A percentile compares a stretch with the other conserved stretches of the same genome.
Evolutionary conservation across 1,284 basidiomycete genomes (phyloP).

Genomic region (Wallemia ichthyophaga): DNA sequence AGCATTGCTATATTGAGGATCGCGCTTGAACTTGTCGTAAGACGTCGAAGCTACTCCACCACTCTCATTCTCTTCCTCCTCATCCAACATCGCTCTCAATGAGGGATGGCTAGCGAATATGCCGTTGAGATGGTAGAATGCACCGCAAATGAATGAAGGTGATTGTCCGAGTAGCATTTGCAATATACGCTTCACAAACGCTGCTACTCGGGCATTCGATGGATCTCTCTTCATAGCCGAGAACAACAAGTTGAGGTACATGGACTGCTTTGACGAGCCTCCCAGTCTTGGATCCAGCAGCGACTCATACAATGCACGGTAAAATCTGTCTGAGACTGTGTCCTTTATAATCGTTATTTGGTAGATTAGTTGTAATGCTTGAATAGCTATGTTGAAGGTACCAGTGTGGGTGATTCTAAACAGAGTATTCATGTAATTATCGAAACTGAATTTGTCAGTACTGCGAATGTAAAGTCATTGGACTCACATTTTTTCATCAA

Average conservation of each 20-base stretch:
- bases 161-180: slow-evolving; percentile 51
- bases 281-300: slow-evolving; percentile 54
- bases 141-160: slow-evolving; percentile 68
- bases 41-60: neutral
- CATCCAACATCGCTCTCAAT: slow-evolving; percentile 35
- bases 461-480: slow-evolving; percentile 3
- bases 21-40: neutral
- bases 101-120: slow-evolving; percentile 33
- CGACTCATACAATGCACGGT: slow-evolving; percentile 66
- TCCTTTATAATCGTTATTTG: slow-evolving; percentile 27
- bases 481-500: slow-evolving; percentile 26
- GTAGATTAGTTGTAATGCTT: slow-evolving; percentile 72
- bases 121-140: slow-evolving; percentile 26
- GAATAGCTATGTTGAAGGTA: slow-evolving; percentile 80
- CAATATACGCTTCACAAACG: slow-evolving; percentile 58
- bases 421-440: slow-evolving; percentile 67
- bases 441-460: slow-evolving; percentile 26
- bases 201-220: slow-evolving; percentile 35
- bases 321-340: slow-evolving; percentile 52
- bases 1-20: slow-evolving; percentile 55
- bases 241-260: slow-evolving; percentile 90
- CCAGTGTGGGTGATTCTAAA: slow-evolving; percentile 80
- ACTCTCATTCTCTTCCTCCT: slow-evolving; percentile 44
- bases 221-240: slow-evolving; percentile 61
- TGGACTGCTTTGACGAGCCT: slow-evolving; percentile 70